Evolutionary conservation across 2,329 filamentous ascomycete genomes (phyloP).

Genomic region (Fusarium pseudocircinatum): DNA sequence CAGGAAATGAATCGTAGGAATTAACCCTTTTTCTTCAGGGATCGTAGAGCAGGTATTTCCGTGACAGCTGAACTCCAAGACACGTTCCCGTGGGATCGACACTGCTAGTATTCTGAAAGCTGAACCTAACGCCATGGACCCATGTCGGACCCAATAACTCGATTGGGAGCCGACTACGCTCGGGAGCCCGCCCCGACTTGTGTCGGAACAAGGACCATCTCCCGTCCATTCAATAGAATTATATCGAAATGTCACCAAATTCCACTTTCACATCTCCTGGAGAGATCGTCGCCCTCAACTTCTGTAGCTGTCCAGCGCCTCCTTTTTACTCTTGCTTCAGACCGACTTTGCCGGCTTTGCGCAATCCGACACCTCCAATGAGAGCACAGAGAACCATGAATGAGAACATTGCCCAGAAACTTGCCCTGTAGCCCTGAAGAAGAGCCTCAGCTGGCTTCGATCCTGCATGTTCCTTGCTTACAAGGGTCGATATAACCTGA

Average conservation of each 20-base stretch:
- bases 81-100: background rate
- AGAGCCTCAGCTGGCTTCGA: conserved; percentile 46
- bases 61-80: background rate
- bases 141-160: background rate
- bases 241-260: background rate
- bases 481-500: conserved; percentile 54
- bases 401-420: conserved; percentile 62
- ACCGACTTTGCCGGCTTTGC: conserved; percentile 44
- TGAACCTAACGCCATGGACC: background rate
- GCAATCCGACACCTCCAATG: conserved; percentile 52
- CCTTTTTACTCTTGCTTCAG: conserved; percentile 53
- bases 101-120: background rate
- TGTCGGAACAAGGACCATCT: background rate
- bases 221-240: background rate
- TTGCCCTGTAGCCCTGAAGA: conserved; percentile 59
- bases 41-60: background rate
- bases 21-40: background rate
- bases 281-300: background rate
- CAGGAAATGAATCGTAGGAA: background rate
- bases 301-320: background rate
- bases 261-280: background rate
- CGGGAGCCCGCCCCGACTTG: background rate
- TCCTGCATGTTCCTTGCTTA: conserved; percentile 48
- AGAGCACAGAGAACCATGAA: conserved; percentile 54
- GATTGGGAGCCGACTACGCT: background rate